Base-by-base conservation (phyloP, 495 filamentous ascomycete species). In the Xylaria acuta region DNA sequence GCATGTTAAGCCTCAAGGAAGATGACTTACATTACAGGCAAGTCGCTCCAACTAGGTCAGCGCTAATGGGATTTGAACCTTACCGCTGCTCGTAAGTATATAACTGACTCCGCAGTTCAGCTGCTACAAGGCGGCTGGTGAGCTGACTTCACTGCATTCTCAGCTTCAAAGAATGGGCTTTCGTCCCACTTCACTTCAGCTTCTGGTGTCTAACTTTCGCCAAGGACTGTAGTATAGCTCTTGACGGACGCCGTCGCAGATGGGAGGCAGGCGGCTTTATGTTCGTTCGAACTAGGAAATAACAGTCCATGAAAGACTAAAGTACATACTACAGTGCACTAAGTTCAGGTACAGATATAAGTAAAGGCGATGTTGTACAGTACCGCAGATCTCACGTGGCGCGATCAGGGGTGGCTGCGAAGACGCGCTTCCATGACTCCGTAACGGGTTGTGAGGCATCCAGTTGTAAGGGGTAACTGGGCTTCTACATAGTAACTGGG, bases 391-490 rank as follows among this genome's bases (percentile, higher is more conserved):
- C 56, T 36, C 56, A 59, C 32, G 56, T 59, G 56, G 14, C 7
- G 32, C 32, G 16, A 36, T 30, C 25, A 30, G 25, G 25, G 2
- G 25, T 54, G 3, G 51, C 20, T 51, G 7, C 5, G 8, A 51
- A 34, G 56, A 27, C n/a, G 59, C 16, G 59, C 36, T 64, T 47
- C 27, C 41, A 64, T 64, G 62, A 34, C 41, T 64, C 60, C 40
- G 60, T 16, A 45, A 22, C 11, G 22, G 60, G n/a, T 43, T 63
- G 36, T 27, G 9, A 27, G 34, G 34, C 27, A 22, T 41, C 20
- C 20, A 38, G 58, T 22, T 12, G 16, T 38, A 22, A 38, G 9
- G 14, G 11, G 53, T 45, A 45, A 22, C 16, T 49, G 20, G 49
- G 25, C 45, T n/a, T n/a, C 43, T 47, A 30, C n/a, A n/a, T 38